These are phyloP conservation scores for Dovyalis caffra DNA, from an alignment of 345 rosid species.

Conservation along the genomic window DNA sequence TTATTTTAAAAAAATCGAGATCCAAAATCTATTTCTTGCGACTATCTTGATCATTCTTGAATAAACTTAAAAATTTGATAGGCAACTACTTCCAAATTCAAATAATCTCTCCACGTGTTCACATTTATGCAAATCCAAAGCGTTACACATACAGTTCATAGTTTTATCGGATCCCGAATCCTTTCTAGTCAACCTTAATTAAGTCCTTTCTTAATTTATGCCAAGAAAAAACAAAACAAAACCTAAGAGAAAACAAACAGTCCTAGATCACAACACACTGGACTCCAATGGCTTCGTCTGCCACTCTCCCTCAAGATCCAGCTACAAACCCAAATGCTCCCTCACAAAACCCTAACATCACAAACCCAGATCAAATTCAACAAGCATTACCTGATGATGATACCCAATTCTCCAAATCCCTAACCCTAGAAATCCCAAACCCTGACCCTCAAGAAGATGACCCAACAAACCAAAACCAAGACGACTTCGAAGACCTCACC, in stretches of 20 bases:
- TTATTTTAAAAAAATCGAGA: no score
- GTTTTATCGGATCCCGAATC: no score
- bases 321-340: background rate
- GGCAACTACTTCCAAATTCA: no score
- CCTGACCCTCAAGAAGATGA: constrained; percentile 10
- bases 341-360: background rate
- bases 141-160: no score
- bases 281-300: background rate
- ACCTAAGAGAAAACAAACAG: background rate
- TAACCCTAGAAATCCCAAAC: constrained; percentile 15
- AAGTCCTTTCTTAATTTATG: background rate
- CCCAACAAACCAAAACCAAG: constrained; percentile 3
- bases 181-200: background rate
- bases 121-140: no score
- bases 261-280: background rate
- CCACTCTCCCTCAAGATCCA: background rate
- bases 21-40: no score
- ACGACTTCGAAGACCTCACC: constrained; percentile 16
- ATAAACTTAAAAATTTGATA: no score
- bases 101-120: no score
- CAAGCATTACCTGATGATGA: background rate
- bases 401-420: constrained; percentile 16
- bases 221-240: background rate
- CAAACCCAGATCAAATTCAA: background rate
- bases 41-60: no score